phyloP scores from a whole-genome alignment of 331 rosid species.

The Quercus tomentella region DNA sequence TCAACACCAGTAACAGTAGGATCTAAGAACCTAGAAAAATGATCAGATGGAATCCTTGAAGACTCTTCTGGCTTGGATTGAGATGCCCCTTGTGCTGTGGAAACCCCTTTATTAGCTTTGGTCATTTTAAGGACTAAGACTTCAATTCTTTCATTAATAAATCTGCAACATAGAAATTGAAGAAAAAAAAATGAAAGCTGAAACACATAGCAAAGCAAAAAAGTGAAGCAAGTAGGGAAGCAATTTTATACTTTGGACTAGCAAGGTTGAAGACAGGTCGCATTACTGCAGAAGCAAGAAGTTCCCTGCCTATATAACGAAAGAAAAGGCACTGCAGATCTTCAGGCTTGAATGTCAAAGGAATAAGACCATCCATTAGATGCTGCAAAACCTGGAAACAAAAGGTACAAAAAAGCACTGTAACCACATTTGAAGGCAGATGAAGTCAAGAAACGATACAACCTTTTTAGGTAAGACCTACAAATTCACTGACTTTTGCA shows the following conservation, averaged over 20 bases:
- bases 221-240: constrained; percentile 14
- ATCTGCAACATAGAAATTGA: constrained; percentile 49
- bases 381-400: constrained; percentile 86
- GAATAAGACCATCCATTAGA: constrained; percentile 83
- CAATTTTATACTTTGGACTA: constrained; percentile 65
- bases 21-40: constrained; percentile 59
- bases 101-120: constrained; percentile 52
- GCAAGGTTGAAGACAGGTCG: constrained; percentile 89
- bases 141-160: constrained; percentile 92
- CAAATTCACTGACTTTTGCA: constrained; percentile 5
- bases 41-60: constrained; percentile 45
- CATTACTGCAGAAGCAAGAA: constrained; percentile 94
- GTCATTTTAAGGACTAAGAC: constrained; percentile 59
- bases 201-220: constrained; percentile 8
- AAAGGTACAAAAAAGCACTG: constrained; percentile 23
- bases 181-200: constrained; percentile 22
- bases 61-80: constrained; percentile 50
- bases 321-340: constrained; percentile 88
- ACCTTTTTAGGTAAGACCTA: constrained; percentile 15
- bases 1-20: constrained; percentile 92
- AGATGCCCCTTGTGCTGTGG: constrained; percentile 35
- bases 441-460: constrained; percentile 5
- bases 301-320: constrained; percentile 77
- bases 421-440: constrained; percentile 13
- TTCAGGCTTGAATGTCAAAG: constrained; percentile 68